Percentiles rank a stretch among this genome's conserved stretches.
Conservation (phyloP, 768 basidiomycete species). For the Hysterangium stoloniferum region DNA sequence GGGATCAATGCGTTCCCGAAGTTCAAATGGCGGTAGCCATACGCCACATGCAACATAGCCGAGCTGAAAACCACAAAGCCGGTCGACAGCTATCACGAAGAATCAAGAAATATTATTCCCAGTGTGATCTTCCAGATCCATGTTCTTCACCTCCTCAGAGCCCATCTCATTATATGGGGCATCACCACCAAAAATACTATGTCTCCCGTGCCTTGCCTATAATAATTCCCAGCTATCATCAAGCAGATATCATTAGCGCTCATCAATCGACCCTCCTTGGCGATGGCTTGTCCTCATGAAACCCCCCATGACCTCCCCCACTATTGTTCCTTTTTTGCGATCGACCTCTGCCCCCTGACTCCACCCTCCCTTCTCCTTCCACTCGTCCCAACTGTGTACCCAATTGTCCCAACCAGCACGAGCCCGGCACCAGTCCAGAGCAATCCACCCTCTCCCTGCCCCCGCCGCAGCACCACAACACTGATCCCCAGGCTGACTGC, state of each 20-base stretch:
- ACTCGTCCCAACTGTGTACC: constrained; percentile 43
- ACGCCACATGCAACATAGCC: constrained; percentile 1
- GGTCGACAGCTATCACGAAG: no score
- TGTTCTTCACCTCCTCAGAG: no score
- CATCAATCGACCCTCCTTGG: neutral
- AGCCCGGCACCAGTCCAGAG: constrained; percentile 66
- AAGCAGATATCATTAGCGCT: neutral
- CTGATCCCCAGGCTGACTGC: constrained; percentile 71
- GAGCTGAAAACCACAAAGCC: neutral
- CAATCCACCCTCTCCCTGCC: constrained; percentile 29
- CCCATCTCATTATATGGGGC: no score
- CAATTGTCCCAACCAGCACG: constrained; percentile 64
- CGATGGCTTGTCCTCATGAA: neutral
- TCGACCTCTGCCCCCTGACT: no score
- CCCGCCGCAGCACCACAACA: constrained; percentile 39
- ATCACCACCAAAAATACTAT: no score
- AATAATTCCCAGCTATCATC: no score
- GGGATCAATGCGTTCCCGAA: neutral
- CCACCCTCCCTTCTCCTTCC: constrained; percentile 22
- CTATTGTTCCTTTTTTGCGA: no score
- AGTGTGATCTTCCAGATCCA: neutral
- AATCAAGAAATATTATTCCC: no score
- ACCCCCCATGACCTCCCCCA: no score
- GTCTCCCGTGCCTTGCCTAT: neutral
- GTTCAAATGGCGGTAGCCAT: constrained; percentile 1